Base-by-base conservation (phyloP, 2,329 filamentous ascomycete species). In the Botrytis cinerea region DNA sequence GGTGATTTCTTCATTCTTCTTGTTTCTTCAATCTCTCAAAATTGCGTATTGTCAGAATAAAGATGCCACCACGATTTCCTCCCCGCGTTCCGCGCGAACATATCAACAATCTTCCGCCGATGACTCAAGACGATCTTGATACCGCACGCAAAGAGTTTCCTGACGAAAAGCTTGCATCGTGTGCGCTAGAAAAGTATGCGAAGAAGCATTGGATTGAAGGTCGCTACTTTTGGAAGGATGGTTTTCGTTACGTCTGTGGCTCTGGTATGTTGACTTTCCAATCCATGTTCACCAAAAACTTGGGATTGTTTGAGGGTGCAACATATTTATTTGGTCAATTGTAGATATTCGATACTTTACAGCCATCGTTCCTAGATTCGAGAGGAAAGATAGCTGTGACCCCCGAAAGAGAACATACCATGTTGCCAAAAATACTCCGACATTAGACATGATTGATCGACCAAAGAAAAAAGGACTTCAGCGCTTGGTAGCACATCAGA, bases 191-290 rank as follows among this genome's bases (percentile, higher is more conserved):
- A 6, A 69, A 40, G 22, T 69, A 69, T 57, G 48, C 66, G 1
- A 25, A 25, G 4, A 14, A 59, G 10, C 25, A 54, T 20, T 59
- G 66, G 66, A 51, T 67, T 43, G 9, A 45, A 32, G 35, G 1
- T 2, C 66, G 38, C 8, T 69, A 59, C 20, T 69, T 69, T n/a
- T 69, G 66, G 66, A 59, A 59, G 9, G n/a, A 59, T 54, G 20
- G 7, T 1, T 59, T 69, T 32, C 46, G 48, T 43, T 32, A 45
- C 10, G 18, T 69, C 22, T 43, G 48, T 12, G 66, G 48, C 8
- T 7, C 35, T 25, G 35, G 66, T 69, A 43, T 59, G 18, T 32
- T 32, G 16, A 38, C 22, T 67, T n/a, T 38, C 32, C 22, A 12
- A 28, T 45, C 16, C 16, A n/a, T 45, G n/a, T 20, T 32, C 10